phyloP scores from a whole-genome alignment of 768 basidiomycete genomes.

The Arthromyces matolae region DNA sequence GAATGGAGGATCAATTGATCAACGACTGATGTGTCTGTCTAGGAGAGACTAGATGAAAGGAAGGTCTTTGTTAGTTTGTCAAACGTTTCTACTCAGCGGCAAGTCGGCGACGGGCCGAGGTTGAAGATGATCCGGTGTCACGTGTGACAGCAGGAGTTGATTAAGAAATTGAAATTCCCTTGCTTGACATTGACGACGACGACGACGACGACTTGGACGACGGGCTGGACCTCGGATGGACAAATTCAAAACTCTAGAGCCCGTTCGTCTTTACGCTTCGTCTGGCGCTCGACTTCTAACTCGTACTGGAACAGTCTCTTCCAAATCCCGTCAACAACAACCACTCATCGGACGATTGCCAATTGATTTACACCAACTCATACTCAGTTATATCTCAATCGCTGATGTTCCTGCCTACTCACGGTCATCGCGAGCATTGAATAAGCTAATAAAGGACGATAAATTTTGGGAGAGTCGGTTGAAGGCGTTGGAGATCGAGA shows the following conservation, averaged over 20 bases:
- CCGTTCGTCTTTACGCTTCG: conserved; percentile 52
- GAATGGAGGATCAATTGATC: no score
- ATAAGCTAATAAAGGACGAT: conserved; percentile 65
- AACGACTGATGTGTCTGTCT: no score
- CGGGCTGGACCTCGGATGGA: no score
- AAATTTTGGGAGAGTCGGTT: conserved; percentile 76
- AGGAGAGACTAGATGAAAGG: no score
- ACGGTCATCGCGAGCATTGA: conserved; percentile 59
- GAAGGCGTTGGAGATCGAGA: conserved; percentile 48
- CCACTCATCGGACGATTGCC: conserved; percentile 77
- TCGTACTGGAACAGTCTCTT: conserved; percentile 10
- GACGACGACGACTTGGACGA: conserved; percentile 8
- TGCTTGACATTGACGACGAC: no score
- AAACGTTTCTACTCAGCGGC: background rate
- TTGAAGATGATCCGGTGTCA: no score
- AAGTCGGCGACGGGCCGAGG: no score
- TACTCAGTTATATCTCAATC: conserved; percentile 72
- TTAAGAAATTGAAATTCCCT: no score
- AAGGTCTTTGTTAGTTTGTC: background rate
- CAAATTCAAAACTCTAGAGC: conserved; percentile 84
- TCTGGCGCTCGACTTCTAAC: conserved; percentile 28
- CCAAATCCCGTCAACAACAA: conserved; percentile 21
- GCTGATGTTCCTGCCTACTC: conserved; percentile 80
- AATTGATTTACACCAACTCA: conserved; percentile 66
- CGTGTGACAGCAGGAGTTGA: no score